These are phyloP conservation scores for Pythium aphanidermatum DNA, from an alignment of 352 stramenopile species.

Conservation along the genomic window DNA sequence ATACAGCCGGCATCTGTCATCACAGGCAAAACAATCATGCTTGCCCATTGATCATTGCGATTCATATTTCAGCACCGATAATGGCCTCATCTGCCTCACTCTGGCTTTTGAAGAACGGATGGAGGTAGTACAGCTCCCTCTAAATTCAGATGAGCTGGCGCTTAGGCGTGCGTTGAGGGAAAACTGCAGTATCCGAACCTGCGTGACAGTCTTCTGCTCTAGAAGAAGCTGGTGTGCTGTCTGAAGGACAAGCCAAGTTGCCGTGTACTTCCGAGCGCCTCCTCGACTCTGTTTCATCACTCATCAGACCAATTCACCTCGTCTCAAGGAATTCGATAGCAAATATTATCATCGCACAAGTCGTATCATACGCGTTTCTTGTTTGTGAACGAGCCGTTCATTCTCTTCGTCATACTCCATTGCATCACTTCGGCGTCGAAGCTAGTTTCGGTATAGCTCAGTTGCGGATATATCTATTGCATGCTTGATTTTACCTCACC, in stretches of 20 bases:
- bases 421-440: constrained; percentile 42
- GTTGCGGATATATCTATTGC: constrained; percentile 1
- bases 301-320: background rate
- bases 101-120: constrained; percentile 78
- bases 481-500: constrained; percentile 22
- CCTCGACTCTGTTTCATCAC: constrained; percentile 34
- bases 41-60: background rate
- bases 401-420: constrained; percentile 59
- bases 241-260: constrained; percentile 78
- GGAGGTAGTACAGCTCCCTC: constrained; percentile 84
- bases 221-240: constrained; percentile 61
- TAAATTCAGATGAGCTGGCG: no score
- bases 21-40: background rate
- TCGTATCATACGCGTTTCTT: constrained; percentile 47
- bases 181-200: constrained; percentile 25
- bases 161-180: constrained; percentile 15
- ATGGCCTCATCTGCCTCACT: constrained; percentile 81
- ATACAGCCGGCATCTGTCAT: constrained; percentile 74
- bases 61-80: no score
- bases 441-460: constrained; percentile 21
- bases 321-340: background rate
- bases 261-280: constrained; percentile 74
- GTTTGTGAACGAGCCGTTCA: constrained; percentile 46
- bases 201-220: constrained; percentile 77
- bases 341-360: constrained; percentile 29